These are phyloP conservation scores for Daldinia grandis DNA, from an alignment of 495 filamentous ascomycete genomes.

Conservation along the genomic window DNA sequence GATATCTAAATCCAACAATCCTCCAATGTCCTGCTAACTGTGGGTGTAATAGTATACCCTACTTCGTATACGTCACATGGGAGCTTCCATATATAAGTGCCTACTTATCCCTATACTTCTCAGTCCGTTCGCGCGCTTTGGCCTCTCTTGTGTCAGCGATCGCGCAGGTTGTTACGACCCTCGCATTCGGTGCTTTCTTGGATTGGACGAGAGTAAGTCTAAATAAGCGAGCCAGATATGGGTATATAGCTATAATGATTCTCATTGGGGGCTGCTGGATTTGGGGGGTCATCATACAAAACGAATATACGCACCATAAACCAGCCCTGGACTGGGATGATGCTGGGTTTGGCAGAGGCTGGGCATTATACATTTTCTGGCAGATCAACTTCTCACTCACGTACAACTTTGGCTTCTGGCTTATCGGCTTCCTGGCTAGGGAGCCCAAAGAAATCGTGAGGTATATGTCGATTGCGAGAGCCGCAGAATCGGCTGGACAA, in stretches of 20 bases:
- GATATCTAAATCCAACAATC: neutral
- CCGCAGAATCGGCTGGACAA: constrained; percentile 39
- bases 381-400: constrained; percentile 40
- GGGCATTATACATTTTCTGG: constrained; percentile 34
- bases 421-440: constrained; percentile 37
- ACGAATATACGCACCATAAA: constrained; percentile 22
- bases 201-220: constrained; percentile 14
- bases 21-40: neutral
- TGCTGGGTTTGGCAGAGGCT: constrained; percentile 15
- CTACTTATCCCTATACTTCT: constrained; percentile 16
- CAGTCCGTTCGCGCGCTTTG: constrained; percentile 15
- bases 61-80: neutral
- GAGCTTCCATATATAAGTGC: constrained; percentile 11
- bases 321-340: constrained; percentile 15
- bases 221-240: constrained; percentile 13
- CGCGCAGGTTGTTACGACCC: constrained; percentile 15
- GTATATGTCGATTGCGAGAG: constrained; percentile 32
- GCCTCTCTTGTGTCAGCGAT: constrained; percentile 13
- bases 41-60: neutral
- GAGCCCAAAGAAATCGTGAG: constrained; percentile 31
- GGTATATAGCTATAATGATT: constrained; percentile 14
- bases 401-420: constrained; percentile 43
- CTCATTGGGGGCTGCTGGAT: constrained; percentile 15
- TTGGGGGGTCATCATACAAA: constrained; percentile 11
- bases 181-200: constrained; percentile 10